These are phyloP conservation scores for Xylariomycetidae sp. DNA, from an alignment of 2,329 filamentous ascomycete species.

Conservation along the genomic window DNA sequence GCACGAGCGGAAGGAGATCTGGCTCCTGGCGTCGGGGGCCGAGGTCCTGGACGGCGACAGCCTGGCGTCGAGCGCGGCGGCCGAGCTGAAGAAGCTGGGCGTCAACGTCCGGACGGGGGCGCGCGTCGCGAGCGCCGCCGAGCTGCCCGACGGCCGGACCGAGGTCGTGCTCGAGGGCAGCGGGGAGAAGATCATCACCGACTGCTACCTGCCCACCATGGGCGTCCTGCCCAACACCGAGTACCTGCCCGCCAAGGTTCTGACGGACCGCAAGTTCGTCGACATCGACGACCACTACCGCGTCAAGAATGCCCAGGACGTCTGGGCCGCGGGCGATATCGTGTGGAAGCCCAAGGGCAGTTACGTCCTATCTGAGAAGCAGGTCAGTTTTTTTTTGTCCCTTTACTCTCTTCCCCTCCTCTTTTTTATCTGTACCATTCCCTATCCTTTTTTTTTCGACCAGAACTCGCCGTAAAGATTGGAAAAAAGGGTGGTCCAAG, in stretches of 20 bases:
- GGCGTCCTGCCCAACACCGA: slow-evolving; percentile 52
- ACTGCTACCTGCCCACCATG: slow-evolving; percentile 53
- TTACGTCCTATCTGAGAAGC: slow-evolving; percentile 42
- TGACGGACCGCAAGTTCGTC: slow-evolving; percentile 41
- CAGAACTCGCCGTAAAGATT: too few species aligned
- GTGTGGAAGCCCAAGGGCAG: slow-evolving; percentile 44
- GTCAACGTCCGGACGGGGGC: slow-evolving; percentile 43
- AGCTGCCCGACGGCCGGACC: slow-evolving; percentile 38
- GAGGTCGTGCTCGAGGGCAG: slow-evolving; percentile 42
- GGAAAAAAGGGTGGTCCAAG: too few species aligned
- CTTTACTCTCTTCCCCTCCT: neutral
- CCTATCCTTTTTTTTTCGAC: too few species aligned
- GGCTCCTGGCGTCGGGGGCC: slow-evolving; percentile 39
- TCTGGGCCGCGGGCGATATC: slow-evolving; percentile 53
- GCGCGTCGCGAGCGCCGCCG: slow-evolving; percentile 32
- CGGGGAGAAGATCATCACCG: slow-evolving; percentile 45
- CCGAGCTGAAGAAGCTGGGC: slow-evolving; percentile 48
- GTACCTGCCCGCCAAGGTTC: slow-evolving; percentile 41
- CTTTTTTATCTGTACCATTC: too few species aligned
- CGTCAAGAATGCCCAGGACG: slow-evolving; percentile 37
- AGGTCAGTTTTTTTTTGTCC: slow-evolving; percentile 29
- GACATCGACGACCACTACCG: slow-evolving; percentile 47
- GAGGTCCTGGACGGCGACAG: slow-evolving; percentile 41
- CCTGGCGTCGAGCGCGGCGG: slow-evolving; percentile 35
- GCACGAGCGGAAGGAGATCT: slow-evolving; percentile 38